Percentiles rank a stretch among this genome's conserved stretches.
Conservation (phyloP, 2,329 filamentous ascomycete genomes). For the Paracamarosporium sp. region DNA sequence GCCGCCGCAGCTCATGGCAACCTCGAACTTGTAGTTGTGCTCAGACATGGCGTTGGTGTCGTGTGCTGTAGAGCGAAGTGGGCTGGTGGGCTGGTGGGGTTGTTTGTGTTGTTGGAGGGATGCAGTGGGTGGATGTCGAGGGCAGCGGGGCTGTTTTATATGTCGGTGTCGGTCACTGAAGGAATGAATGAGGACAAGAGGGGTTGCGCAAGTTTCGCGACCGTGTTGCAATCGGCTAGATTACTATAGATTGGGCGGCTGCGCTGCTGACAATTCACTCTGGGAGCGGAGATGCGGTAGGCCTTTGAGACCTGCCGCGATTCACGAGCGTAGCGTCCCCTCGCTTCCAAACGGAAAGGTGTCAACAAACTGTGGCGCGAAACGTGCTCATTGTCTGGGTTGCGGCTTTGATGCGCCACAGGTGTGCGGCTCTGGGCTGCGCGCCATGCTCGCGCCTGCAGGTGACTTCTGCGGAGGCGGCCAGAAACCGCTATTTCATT, state of each 20-base stretch:
- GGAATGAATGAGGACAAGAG: constrained; percentile 14
- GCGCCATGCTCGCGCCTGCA: not conserved
- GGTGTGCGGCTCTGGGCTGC: not conserved
- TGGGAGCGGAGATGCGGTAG: constrained; percentile 19
- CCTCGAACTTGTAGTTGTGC: constrained; percentile 94
- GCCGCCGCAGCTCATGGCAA: constrained; percentile 92
- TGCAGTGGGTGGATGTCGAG: not conserved
- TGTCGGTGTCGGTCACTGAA: not conserved
- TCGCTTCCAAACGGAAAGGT: constrained; percentile 10
- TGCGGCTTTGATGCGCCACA: not conserved
- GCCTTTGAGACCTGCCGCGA: constrained; percentile 34
- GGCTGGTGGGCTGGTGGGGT: constrained; percentile 14
- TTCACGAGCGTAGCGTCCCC: constrained; percentile 22
- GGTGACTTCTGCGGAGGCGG: not conserved
- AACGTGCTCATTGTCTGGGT: constrained; percentile 40
- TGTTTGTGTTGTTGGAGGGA: constrained; percentile 1
- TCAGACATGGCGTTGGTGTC: constrained; percentile 64
- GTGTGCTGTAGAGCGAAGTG: constrained; percentile 8
- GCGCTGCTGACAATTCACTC: constrained; percentile 38
- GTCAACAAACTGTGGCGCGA: constrained; percentile 33
- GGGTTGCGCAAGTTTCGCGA: constrained; percentile 42
- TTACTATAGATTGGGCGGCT: constrained; percentile 38
- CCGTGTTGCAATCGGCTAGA: constrained; percentile 39
- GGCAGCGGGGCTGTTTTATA: constrained; percentile 10
- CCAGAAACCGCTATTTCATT: too few relatives aligned